Percentiles rank a stretch among this genome's conserved stretches.
These are phyloP conservation scores for Aspergillus sergii DNA, from an alignment of 2,329 filamentous ascomycete species.

Conservation along the genomic window DNA sequence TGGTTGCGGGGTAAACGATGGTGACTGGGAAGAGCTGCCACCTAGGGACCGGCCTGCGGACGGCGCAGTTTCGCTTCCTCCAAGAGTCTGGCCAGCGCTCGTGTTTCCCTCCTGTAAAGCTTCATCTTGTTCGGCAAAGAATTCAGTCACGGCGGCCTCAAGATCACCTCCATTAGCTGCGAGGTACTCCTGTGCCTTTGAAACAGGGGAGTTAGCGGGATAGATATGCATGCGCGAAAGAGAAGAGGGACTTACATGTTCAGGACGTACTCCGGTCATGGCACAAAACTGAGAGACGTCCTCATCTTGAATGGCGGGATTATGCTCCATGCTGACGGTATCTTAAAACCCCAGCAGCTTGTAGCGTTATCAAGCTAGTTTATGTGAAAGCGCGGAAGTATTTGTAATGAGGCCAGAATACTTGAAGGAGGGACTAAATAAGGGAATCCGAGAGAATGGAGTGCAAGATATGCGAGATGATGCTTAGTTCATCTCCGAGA, in stretches of 20 bases:
- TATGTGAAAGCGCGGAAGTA: neutral
- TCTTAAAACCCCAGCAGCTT: neutral
- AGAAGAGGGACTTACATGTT: constrained; percentile 47
- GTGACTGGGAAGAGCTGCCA: constrained; percentile 31
- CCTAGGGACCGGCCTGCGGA: constrained; percentile 37
- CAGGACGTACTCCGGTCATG: constrained; percentile 56
- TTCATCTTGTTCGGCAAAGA: constrained; percentile 56
- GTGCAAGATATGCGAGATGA: neutral
- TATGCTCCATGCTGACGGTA: constrained; percentile 36
- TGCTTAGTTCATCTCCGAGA: neutral
- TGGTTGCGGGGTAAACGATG: constrained; percentile 33
- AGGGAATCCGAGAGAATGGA: neutral
- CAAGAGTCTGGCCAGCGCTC: constrained; percentile 27
- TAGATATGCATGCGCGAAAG: neutral
- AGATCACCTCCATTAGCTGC: constrained; percentile 68
- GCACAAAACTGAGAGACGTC: constrained; percentile 56
- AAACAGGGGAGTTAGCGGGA: constrained; percentile 1
- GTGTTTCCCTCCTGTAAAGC: constrained; percentile 35
- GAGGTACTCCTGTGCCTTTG: constrained; percentile 69
- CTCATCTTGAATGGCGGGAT: constrained; percentile 43
- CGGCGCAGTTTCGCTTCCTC: constrained; percentile 25
- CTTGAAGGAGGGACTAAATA: neutral
- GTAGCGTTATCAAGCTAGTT: neutral
- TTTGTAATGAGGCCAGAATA: neutral
- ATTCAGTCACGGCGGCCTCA: constrained; percentile 62